These are phyloP conservation scores for Ceratocystis cubensis DNA, from an alignment of 2,329 filamentous ascomycete species.

Conservation along the genomic window DNA sequence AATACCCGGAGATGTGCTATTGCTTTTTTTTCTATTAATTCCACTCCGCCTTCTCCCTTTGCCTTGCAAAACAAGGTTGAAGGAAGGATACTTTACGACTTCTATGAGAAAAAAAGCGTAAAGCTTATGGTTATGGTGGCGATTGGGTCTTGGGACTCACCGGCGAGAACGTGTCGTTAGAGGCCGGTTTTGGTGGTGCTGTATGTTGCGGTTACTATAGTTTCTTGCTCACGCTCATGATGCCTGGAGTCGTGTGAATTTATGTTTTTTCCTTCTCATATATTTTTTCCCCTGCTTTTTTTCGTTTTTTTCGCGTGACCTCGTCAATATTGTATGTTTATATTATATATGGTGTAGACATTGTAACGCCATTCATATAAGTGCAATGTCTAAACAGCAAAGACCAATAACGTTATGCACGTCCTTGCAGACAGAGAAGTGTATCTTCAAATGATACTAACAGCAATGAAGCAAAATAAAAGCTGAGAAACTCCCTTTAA, in stretches of 20 bases:
- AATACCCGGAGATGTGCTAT: slow-evolving; percentile 8
- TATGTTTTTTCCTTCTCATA: background rate
- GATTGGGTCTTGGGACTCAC: background rate
- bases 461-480: background rate
- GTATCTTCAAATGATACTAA: background rate
- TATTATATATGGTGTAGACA: slow-evolving; percentile 6
- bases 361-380: slow-evolving; percentile 1
- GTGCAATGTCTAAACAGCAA: background rate
- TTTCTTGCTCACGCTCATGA: slow-evolving; percentile 4
- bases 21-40: slow-evolving; percentile 16
- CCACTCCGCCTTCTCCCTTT: background rate
- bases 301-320: slow-evolving; percentile 14
- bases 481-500: background rate
- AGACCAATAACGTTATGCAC: background rate
- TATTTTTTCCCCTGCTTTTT: slow-evolving; percentile 15
- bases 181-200: background rate
- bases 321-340: slow-evolving; percentile 3
- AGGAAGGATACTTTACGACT: no score
- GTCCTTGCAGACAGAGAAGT: background rate
- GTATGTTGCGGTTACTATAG: slow-evolving; percentile 2
- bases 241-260: background rate
- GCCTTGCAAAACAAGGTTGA: no score
- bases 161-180: background rate
- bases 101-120: background rate
- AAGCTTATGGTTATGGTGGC: background rate